These are phyloP conservation scores for Sclerotinia minor DNA, from an alignment of 2,329 filamentous ascomycete genomes.

Conservation along the genomic window DNA sequence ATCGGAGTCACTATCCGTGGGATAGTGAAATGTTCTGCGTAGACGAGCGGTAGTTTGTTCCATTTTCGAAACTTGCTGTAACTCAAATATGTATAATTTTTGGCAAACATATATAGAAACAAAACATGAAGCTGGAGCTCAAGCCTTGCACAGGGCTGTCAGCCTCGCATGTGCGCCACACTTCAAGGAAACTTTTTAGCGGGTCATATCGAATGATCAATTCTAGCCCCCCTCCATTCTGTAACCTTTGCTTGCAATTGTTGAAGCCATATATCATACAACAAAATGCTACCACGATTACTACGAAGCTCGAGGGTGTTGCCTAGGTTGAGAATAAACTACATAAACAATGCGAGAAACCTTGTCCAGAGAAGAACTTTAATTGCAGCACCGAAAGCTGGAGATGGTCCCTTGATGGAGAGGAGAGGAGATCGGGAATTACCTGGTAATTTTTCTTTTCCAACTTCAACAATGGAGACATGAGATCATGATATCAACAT, in stretches of 20 bases:
- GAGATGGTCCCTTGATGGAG: slow-evolving; percentile 65
- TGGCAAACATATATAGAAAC: background rate
- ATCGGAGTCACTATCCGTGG: slow-evolving; percentile 57
- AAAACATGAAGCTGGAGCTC: background rate
- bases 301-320: slow-evolving; percentile 34
- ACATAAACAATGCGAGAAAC: slow-evolving; percentile 27
- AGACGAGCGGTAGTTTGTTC: slow-evolving; percentile 56
- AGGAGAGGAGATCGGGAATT: slow-evolving; percentile 65
- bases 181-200: slow-evolving; percentile 15
- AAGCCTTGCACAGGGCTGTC: slow-evolving; percentile 13
- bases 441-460: slow-evolving; percentile 51
- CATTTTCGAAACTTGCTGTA: slow-evolving; percentile 28
- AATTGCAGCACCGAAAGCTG: slow-evolving; percentile 57
- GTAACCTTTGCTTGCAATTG: background rate
- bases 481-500: background rate
- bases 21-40: slow-evolving; percentile 77
- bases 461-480: background rate
- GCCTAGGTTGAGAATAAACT: slow-evolving; percentile 27
- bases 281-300: slow-evolving; percentile 39
- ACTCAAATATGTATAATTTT: background rate
- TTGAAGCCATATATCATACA: background rate
- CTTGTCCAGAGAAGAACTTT: slow-evolving; percentile 48
- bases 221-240: slow-evolving; percentile 18
- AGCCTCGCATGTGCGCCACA: slow-evolving; percentile 29
- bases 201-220: slow-evolving; percentile 24